Evolutionary conservation across 352 stramenopile genomes (phyloP).

Genomic region (Aphanomyces cochlioides): DNA sequence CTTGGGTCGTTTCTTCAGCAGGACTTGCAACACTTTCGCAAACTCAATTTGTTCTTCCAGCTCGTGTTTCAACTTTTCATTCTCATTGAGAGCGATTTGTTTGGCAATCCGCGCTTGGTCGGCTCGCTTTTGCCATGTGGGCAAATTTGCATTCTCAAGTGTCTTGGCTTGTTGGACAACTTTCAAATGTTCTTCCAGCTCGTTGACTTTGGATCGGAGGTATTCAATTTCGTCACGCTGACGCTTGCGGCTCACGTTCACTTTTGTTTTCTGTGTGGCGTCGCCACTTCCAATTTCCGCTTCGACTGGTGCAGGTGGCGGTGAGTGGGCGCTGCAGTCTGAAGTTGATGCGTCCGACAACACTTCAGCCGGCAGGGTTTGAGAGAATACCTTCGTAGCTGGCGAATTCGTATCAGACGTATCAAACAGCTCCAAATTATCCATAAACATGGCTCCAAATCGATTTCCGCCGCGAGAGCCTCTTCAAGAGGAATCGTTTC

Average conservation of each 20-base stretch:
- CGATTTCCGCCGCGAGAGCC: not conserved
- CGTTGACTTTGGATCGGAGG: slow-evolving; percentile 20
- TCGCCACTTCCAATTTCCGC: too few relatives aligned
- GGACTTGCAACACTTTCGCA: slow-evolving; percentile 14
- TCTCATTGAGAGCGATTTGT: slow-evolving; percentile 14
- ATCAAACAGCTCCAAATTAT: slow-evolving; percentile 23
- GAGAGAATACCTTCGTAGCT: slow-evolving; percentile 5
- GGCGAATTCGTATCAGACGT: not conserved
- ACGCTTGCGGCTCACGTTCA: slow-evolving; percentile 26
- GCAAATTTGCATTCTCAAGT: not conserved
- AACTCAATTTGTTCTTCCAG: slow-evolving; percentile 26
- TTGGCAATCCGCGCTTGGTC: slow-evolving; percentile 17
- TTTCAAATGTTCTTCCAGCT: slow-evolving; percentile 22
- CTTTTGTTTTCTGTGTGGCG: not conserved
- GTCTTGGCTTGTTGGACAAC: slow-evolving; percentile 16
- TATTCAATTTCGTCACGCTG: slow-evolving; percentile 29
- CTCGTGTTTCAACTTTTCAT: slow-evolving; percentile 20
- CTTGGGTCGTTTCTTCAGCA: slow-evolving; percentile 26
- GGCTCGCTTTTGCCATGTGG: slow-evolving; percentile 22
- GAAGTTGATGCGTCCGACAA: not conserved
- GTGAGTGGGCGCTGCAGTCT: not conserved
- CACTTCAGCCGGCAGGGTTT: not conserved
- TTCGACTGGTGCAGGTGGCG: slow-evolving; percentile 6
- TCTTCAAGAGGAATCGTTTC: slow-evolving; percentile 26
- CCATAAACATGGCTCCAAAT: slow-evolving; percentile 28